Evolutionary conservation across 768 basidiomycete species (phyloP), one percentile per base, ranked within the genome.

Genomic region (Xerocomellus chrysenteron): DNA sequence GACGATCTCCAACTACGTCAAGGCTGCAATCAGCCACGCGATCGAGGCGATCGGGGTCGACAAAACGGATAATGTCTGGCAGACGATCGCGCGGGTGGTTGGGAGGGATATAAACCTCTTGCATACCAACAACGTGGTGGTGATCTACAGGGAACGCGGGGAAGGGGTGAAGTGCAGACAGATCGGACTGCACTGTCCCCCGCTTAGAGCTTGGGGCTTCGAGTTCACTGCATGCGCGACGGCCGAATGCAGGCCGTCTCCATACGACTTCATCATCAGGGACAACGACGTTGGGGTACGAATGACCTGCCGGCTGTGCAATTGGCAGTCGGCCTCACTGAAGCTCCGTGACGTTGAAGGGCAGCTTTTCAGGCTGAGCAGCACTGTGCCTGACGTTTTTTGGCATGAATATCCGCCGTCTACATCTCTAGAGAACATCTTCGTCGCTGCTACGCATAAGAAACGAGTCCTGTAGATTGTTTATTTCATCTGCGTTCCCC

Each of bases 341-440:
- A 42, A n/a, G 4, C 2, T 2, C 1, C 6, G 7, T 0, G 19
- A 48, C 17, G 4, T 33, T 0, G 4, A 35, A 4, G 46, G 32
- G 0, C 8, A 16, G 1, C 0, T 55, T 4, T 30, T 21, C 9
- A 13, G 14, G 3, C 3, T 50, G 5, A 39, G 8, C 19, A 50
- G 42, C 19, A 44, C n/a, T 0, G 3, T 39, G 2, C 48, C 43
- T 2, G 19, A 55, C 3, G 36, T 55, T 2, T 55, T 21, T 4
- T 56, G 55, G 55, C 55, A 56, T 3, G 35, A 53, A 9, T 46
- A 53, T 30, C 52, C 44, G 4, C 35, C 43, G 0, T 45, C 43
- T 3, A 12, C 12, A 2, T 2, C 8, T 12, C 14, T 53, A 2
- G 7, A 28, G 24, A 24, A 35, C 24, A 1, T 33, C 1, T 51